Percentiles rank a stretch among this genome's conserved stretches.
Conservation (phyloP, 1,284 basidiomycete genomes). For the Peniophora sp. region DNA sequence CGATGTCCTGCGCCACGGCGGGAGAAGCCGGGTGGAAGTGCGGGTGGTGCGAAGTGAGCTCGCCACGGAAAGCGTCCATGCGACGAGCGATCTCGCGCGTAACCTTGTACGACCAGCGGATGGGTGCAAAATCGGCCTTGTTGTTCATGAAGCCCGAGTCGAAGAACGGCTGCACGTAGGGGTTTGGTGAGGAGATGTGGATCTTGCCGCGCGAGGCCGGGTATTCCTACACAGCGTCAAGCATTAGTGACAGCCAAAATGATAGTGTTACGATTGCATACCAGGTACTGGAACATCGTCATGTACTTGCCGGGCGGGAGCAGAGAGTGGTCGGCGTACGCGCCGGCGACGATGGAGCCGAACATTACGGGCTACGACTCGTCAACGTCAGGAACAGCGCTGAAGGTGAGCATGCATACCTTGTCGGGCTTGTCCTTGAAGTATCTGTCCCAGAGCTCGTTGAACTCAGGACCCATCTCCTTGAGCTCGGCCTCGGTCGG, state of each 20-base stretch:
- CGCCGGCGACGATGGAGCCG: slow-evolving; percentile 57
- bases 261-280: not conserved
- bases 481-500: slow-evolving; percentile 61
- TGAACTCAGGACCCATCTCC: slow-evolving; percentile 72
- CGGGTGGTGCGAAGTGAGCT: slow-evolving; percentile 65
- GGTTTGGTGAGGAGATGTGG: slow-evolving; percentile 52
- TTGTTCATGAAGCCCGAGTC: slow-evolving; percentile 72
- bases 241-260: not conserved
- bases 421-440: slow-evolving; percentile 75
- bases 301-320: slow-evolving; percentile 66
- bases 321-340: slow-evolving; percentile 62
- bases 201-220: slow-evolving; percentile 31
- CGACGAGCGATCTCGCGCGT: slow-evolving; percentile 63
- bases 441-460: slow-evolving; percentile 56
- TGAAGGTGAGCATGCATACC: slow-evolving; percentile 18
- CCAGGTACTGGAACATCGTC: slow-evolving; percentile 69
- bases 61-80: slow-evolving; percentile 68
- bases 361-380: slow-evolving; percentile 21
- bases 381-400: not conserved
- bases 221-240: slow-evolving; percentile 11
- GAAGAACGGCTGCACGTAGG: slow-evolving; percentile 57
- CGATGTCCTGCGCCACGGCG: slow-evolving; percentile 52
- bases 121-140: slow-evolving; percentile 69
- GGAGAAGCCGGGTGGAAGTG: slow-evolving; percentile 65
- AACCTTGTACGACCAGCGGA: slow-evolving; percentile 71